These are phyloP conservation scores for Areca catechu DNA, from an alignment of 176 grass and related monocot genomes.

Conservation along the genomic window DNA sequence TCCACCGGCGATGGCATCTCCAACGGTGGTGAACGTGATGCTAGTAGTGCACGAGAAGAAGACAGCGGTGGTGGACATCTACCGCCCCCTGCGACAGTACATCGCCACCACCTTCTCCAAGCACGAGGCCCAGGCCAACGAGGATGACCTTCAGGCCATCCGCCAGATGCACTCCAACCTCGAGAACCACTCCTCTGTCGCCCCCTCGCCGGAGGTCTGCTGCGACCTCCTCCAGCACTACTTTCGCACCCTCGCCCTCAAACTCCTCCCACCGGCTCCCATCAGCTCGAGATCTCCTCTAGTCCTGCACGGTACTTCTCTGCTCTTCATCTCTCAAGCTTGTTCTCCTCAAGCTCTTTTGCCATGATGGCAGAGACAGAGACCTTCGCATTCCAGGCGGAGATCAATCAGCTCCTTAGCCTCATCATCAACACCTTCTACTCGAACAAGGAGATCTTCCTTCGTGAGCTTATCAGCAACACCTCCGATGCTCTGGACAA, in stretches of 20 bases:
- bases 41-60: conserved; percentile 99
- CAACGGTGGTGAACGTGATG: conserved; percentile 62
- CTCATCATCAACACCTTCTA: no score
- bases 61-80: conserved; percentile 50
- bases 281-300: no score
- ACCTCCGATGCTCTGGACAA: no score
- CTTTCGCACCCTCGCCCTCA: conserved; percentile 56
- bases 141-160: conserved; percentile 66
- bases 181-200: conserved; percentile 38
- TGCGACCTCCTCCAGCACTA: conserved; percentile 74
- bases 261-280: no score
- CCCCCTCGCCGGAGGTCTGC: conserved; percentile 56
- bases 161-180: conserved; percentile 63
- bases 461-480: no score
- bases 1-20: neutral
- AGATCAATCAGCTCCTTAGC: no score
- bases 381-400: no score
- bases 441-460: no score
- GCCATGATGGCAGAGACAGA: no score
- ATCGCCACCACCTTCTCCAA: conserved; percentile 74
- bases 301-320: no score
- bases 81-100: conserved; percentile 79
- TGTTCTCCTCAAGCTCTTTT: no score
- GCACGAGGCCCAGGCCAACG: conserved; percentile 66
- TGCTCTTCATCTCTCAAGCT: no score